Evolutionary conservation across 257 asterid species (phyloP), one percentile per base, ranked within the genome.

Genomic region (Ocimum tenuiflorum): DNA sequence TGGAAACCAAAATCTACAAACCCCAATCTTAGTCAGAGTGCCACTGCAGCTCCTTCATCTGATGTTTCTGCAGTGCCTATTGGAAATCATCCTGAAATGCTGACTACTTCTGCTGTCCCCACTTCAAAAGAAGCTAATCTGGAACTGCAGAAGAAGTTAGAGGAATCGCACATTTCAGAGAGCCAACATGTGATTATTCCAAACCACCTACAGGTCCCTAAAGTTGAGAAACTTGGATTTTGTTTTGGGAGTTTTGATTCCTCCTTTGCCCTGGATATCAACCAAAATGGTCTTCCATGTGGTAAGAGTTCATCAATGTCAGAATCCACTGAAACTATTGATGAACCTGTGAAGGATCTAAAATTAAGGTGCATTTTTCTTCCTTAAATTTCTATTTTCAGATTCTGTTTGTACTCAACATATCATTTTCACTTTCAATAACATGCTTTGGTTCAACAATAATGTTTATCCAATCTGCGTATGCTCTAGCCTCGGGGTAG

Each of bases 211-310:
- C 95, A 91, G 68, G 91, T 86, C 18, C 94, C 95, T 53, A 91
- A 85, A 66, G 82, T 78, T 73, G 91, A 81, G 59, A 88, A 88
- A 67, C 91, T 91, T 63, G 94, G 95, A 62, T 91, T 91, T 63
- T 77, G 87, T 75, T 91, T 91, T 75, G 98, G 98, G 79, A 91
- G 96, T 75, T 91, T 91, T 70, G 95, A 85, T 70, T 75, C 87
- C 56, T 73, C 80, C 77, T 82, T 85, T 78, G 91, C 73, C 1
- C 67, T 84, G 73, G 83, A 78, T 41, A 48, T 83, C 69, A 75
- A 70, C 74, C 68, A 67, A 60, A 73, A 74, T 53, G 75, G 76
- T 53, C 79, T 66, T 65, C 68, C 67, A 9, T 77, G 74, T 67
- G 85, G 65, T 17, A 70, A 73, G 77, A 83, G 80, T 70, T 70